Base-by-base conservation (phyloP, 805 yeast species). In the Hanseniaspora guilliermondii region DNA sequence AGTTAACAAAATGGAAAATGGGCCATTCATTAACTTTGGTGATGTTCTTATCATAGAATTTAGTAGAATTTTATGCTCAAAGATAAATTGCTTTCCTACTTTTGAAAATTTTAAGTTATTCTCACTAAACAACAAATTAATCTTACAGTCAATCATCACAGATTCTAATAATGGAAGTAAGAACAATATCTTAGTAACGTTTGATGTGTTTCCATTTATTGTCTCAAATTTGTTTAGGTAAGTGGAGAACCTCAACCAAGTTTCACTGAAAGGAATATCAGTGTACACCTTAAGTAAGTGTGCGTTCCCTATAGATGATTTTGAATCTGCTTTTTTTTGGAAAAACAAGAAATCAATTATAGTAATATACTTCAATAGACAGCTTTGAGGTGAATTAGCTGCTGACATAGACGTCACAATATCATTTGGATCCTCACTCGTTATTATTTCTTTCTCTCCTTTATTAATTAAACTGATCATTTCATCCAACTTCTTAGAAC, bases 81-180 rank as follows among this genome's bases (percentile, higher is more conserved):
- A 91, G 0, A 96, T 87, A 63, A 91, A 91, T 62, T 85, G 94
- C 58, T 76, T 76, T 55, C 72, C 76, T 17, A 76, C 81, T 60
- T 60, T 64, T 52, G 84, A 87, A 12, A 53, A 82, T 57, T 77
- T 77, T 4, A 44, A 37, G 1, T 37, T 44, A 6, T 44, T 33
- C 1, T 44, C 37, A 21, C 21, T 27, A 11, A 44, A 21, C 27
- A 44, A 6, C 16, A 44, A 17, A 60, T 87, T 79, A 62, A 86
- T 94, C 63, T 89, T 89, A 68, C 96, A 88, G n/a, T 93, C 93
- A 49, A 91, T 95, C 95, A 93, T 87, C 55, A 93, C 72, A 0
- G 96, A 82, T 65, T 91, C 98, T 57, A 91, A 87, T 57, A 88
- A 68, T 0, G 97, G 97, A 24, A 91, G 71, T 24, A 89, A 68